Evolutionary conservation across 129 eudicot species (phyloP).

Genomic region (Sambucus nigra): DNA sequence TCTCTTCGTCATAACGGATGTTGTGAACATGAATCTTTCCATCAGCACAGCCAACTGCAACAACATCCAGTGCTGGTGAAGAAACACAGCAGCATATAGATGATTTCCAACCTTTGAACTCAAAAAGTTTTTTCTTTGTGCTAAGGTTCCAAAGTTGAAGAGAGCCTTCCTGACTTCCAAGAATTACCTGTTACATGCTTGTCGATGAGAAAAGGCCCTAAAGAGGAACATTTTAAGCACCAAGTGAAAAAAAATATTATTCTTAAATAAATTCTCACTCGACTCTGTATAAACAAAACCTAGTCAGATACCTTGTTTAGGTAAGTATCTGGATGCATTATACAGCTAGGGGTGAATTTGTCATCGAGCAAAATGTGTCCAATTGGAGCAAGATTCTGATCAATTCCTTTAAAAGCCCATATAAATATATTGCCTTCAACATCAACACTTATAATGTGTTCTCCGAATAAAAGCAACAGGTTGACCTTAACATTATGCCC

Average conservation of each 20-base stretch:
- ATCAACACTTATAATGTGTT: slow-evolving; percentile 75
- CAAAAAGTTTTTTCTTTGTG: slow-evolving; percentile 71
- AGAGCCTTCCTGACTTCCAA: slow-evolving; percentile 84
- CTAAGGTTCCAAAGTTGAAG: slow-evolving; percentile 93
- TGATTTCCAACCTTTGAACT: slow-evolving; percentile 84
- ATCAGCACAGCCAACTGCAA: slow-evolving; percentile 94
- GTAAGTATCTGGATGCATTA: slow-evolving; percentile 98
- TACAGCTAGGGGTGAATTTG: slow-evolving; percentile 67
- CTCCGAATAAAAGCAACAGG: slow-evolving; percentile 74
- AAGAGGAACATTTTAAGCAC: neutral
- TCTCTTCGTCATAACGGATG: slow-evolving; percentile 70
- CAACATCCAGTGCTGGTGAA: slow-evolving; percentile 91
- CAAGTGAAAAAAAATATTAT: neutral
- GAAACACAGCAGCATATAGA: slow-evolving; percentile 73
- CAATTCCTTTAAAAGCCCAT: slow-evolving; percentile 83
- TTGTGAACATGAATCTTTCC: slow-evolving; percentile 93
- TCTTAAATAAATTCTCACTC: neutral
- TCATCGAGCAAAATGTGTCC: slow-evolving; percentile 59
- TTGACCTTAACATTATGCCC: slow-evolving; percentile 74
- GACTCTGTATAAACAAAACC: neutral
- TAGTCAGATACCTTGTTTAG: slow-evolving; percentile 63
- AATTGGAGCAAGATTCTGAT: slow-evolving; percentile 57
- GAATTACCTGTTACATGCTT: slow-evolving; percentile 45
- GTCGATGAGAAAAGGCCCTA: slow-evolving; percentile 11
- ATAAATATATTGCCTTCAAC: slow-evolving; percentile 63